phyloP scores from a whole-genome alignment of 768 basidiomycete genomes.

The Trametes gibbosa region DNA sequence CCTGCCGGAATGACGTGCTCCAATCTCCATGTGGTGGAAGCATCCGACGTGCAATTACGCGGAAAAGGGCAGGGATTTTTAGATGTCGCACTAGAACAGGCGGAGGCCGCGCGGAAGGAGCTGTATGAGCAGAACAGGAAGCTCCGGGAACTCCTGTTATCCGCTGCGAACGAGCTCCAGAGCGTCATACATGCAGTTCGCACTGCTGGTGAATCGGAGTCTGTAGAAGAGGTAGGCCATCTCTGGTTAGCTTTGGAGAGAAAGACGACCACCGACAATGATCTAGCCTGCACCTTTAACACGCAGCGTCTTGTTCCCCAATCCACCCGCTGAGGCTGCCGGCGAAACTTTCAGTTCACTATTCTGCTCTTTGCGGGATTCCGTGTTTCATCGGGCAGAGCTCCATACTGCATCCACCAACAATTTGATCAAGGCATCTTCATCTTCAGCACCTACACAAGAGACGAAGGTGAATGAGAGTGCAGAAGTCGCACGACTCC shows the following conservation, averaged over 20 bases:
- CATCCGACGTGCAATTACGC: constrained; percentile 36
- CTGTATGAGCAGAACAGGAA: constrained; percentile 64
- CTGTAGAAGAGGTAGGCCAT: constrained; percentile 46
- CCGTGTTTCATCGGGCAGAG: constrained; percentile 13
- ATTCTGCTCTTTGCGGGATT: constrained; percentile 26
- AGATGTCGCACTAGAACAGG: constrained; percentile 70
- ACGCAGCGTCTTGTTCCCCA: constrained; percentile 26
- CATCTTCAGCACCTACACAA: constrained; percentile 6
- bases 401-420: constrained; percentile 4
- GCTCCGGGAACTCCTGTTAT: constrained; percentile 58
- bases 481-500: constrained; percentile 47
- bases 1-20: constrained; percentile 41
- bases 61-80: constrained; percentile 54
- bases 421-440: background rate
- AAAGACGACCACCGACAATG: constrained; percentile 35
- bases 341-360: constrained; percentile 26
- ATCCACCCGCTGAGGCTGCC: constrained; percentile 25
- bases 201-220: constrained; percentile 34
- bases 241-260: background rate
- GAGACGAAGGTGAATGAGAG: background rate
- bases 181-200: constrained; percentile 48
- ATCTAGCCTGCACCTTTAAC: constrained; percentile 27
- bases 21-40: constrained; percentile 30
- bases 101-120: constrained; percentile 61
- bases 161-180: constrained; percentile 65